Conservation (phyloP, 768 basidiomycete species). For the Xerocomus brunneocitrinus region DNA sequence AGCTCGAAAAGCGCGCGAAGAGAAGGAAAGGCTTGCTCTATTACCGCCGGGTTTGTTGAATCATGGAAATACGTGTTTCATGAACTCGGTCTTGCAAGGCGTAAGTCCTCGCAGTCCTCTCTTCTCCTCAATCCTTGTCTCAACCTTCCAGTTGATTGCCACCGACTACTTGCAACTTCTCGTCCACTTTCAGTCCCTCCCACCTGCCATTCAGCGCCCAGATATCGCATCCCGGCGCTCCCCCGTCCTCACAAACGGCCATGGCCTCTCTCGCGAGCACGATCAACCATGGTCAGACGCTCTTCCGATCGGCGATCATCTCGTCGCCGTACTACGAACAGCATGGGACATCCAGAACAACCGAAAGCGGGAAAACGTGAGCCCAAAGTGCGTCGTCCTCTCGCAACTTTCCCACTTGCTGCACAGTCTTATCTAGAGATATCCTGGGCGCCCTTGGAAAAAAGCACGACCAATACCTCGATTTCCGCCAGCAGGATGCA, state of each 20-base stretch:
- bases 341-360: conserved; percentile 62
- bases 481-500: conserved; percentile 94
- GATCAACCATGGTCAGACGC: conserved; percentile 52
- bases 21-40: conserved; percentile 52
- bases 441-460: conserved; percentile 64
- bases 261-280: conserved; percentile 45
- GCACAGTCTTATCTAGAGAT: conserved; percentile 36
- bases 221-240: conserved; percentile 47
- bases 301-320: conserved; percentile 70
- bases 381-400: conserved; percentile 54
- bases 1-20: conserved; percentile 56
- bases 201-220: conserved; percentile 36
- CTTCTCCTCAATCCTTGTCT: neutral
- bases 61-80: conserved; percentile 90
- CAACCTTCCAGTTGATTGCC: conserved; percentile 54
- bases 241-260: conserved; percentile 60
- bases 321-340: conserved; percentile 52
- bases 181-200: conserved; percentile 50
- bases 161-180: conserved; percentile 57
- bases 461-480: conserved; percentile 93
- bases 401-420: neutral
- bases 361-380: conserved; percentile 49
- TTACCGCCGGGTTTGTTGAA: conserved; percentile 74
- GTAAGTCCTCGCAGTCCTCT: conserved; percentile 39
- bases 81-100: conserved; percentile 92